Percentiles rank a stretch among this genome's conserved stretches.
Evolutionary conservation across 352 stramenopile species (phyloP).

Genomic region (Pseudoperonospora humuli): DNA sequence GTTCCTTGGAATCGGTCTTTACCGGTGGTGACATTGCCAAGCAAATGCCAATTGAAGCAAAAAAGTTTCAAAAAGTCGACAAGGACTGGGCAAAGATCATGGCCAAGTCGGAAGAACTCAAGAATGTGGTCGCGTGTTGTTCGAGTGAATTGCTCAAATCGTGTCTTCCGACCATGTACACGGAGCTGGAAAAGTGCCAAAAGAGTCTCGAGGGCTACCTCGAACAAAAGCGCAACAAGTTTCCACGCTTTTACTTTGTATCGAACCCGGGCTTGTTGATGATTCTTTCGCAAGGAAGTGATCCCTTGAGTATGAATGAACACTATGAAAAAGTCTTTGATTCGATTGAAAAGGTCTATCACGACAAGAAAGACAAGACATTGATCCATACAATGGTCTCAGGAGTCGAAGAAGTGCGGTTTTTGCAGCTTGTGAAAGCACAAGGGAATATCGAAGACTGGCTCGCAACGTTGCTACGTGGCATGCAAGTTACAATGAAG

Average conservation of each 20-base stretch:
- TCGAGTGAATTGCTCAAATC: conserved; percentile 96
- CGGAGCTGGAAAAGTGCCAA: conserved; percentile 97
- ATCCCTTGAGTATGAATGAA: conserved; percentile 97
- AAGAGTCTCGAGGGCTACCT: conserved; percentile 98
- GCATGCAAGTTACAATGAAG: conserved; percentile 97
- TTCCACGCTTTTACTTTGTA: conserved; percentile 99
- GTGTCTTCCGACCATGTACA: conserved; percentile 95
- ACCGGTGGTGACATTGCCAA: conserved; percentile 98
- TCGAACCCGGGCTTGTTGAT: conserved; percentile 96
- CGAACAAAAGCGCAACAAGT: conserved; percentile 98
- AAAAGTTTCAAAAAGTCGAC: conserved; percentile 97
- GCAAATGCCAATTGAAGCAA: conserved; percentile 97
- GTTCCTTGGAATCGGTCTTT: conserved; percentile 97
- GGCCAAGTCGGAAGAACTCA: conserved; percentile 87
- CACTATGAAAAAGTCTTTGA: conserved; percentile 99
- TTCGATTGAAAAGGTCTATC: conserved; percentile 95
- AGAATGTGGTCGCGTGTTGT: conserved; percentile 91
- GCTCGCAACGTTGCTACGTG: conserved; percentile 91
- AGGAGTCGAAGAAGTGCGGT: conserved; percentile 92
- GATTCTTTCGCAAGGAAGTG: conserved; percentile 95
- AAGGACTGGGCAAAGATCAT: conserved; percentile 99
- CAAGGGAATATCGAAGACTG: conserved; percentile 99
- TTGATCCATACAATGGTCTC: conserved; percentile 91
- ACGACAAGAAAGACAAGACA: conserved; percentile 98
- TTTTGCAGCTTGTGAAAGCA: conserved; percentile 92